A percentile compares a stretch with the other conserved stretches of the same genome.
phyloP scores from a whole-genome alignment of 1,284 basidiomycete species.

The Ganoderma multipileum region DNA sequence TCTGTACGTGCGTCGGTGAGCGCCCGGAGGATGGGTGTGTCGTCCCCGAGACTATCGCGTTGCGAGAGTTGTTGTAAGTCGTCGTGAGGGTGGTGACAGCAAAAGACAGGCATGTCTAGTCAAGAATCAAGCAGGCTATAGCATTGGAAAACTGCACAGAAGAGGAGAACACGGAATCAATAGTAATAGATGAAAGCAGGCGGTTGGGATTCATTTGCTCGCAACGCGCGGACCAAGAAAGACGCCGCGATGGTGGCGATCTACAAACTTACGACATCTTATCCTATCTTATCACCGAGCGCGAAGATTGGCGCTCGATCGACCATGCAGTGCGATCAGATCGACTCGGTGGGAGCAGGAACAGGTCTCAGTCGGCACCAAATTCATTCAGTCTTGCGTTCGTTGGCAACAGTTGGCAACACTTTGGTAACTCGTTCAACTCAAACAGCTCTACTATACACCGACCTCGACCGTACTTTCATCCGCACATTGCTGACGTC shows the following conservation, averaged over 20 bases:
- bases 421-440: too few species aligned
- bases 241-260: neutral
- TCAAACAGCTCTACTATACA: too few species aligned
- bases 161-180: neutral
- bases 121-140: slow-evolving; percentile 5
- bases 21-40: slow-evolving; percentile 59
- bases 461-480: neutral
- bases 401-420: neutral
- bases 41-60: slow-evolving; percentile 32
- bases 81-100: slow-evolving; percentile 43
- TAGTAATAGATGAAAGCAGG: neutral
- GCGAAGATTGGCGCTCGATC: slow-evolving; percentile 9
- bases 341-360: neutral
- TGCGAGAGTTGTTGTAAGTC: slow-evolving; percentile 43
- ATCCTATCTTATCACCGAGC: slow-evolving; percentile 16
- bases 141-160: slow-evolving; percentile 6
- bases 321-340: slow-evolving; percentile 8
- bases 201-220: neutral
- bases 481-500: neutral
- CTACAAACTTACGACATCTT: neutral
- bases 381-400: neutral
- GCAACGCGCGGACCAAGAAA: neutral
- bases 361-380: neutral
- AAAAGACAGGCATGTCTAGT: slow-evolving; percentile 43
- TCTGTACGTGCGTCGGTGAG: slow-evolving; percentile 57